A percentile compares a stretch with the other conserved stretches of the same genome.
Conservation (phyloP, 129 eudicot genomes). For the Solidago caesia region DNA sequence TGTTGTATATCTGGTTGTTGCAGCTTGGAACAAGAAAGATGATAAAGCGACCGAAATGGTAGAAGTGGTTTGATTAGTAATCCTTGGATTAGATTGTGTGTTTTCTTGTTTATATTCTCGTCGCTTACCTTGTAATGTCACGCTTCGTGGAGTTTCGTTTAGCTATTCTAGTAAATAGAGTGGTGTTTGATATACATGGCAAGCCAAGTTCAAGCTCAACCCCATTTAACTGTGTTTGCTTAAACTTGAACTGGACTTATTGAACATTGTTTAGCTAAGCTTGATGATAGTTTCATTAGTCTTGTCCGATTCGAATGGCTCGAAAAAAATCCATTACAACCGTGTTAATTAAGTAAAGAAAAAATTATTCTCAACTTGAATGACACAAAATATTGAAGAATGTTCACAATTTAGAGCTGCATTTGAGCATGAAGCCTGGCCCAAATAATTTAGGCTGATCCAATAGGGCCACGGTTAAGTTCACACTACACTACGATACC, state of each 20-base stretch:
- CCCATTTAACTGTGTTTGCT: not conserved
- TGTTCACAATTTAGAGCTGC: not conserved
- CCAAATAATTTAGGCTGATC: not conserved
- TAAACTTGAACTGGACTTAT: no score
- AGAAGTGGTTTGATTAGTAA: conserved; percentile 20
- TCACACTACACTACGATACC: no score
- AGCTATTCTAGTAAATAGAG: not conserved
- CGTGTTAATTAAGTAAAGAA: not conserved
- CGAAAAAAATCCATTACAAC: not conserved
- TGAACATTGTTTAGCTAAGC: no score
- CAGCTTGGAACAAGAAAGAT: conserved; percentile 67
- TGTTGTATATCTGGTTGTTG: conserved; percentile 54
- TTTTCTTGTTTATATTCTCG: conserved; percentile 32
- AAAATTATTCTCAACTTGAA: not conserved
- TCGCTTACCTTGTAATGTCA: conserved; percentile 22
- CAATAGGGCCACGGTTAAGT: no score
- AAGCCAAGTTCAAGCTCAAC: not conserved
- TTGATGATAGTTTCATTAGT: not conserved
- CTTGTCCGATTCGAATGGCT: not conserved
- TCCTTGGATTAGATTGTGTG: conserved; percentile 5
- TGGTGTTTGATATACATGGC: not conserved
- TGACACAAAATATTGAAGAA: not conserved
- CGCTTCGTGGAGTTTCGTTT: conserved; percentile 7
- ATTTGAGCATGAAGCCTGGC: not conserved
- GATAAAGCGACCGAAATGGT: conserved; percentile 35